Base-by-base conservation (phyloP, 192 early-diverging fungal genomes). In the Entomortierella lignicola region DNA sequence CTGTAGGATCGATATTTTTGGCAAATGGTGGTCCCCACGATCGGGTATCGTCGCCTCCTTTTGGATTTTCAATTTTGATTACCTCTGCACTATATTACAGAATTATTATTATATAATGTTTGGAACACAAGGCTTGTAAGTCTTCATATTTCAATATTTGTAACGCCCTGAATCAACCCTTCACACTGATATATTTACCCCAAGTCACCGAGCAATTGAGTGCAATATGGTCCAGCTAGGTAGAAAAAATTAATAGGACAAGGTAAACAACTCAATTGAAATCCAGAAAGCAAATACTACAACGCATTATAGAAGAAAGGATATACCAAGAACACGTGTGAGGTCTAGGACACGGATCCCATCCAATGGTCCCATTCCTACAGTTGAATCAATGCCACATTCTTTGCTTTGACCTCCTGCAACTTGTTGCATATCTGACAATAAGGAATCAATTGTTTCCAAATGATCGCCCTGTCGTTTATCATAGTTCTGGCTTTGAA, bases 21-120 rank as follows among this genome's bases (percentile, higher is more conserved):
- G 85, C 84, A 67, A 71, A 88, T 8, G 90, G 91, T 6, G 92
- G 90, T 13, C 95, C 94, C 96, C 96, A 98, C 29, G 85, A 60
- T 2, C 97, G 89, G 4, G 97, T 97, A 72, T 98, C 97, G 77
- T 97, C 95, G 34, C 95, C 96, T 4, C 86, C 71, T 8, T 71
- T 69, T 0, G 95, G 95, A 55, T 92, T 88, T 82, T 97, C 97
- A 32, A 99, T 82, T 60, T 99, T 99, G 80, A 97, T 92, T 4
- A 97, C 85, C 25, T 96, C 92, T 1, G 97, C 97, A 15, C 92
- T 89, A 39, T 34, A 37, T 37, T n/a, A n/a, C n/a, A n/a, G n/a
- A n/a, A n/a, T n/a, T n/a, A n/a, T n/a, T n/a, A n/a, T n/a, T n/a
- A n/a, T n/a, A n/a, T n/a, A n/a, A n/a, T n/a, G n/a, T n/a, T n/a